phyloP scores from a whole-genome alignment of 495 filamentous ascomycete species.

The Penicillium crystallinum region DNA sequence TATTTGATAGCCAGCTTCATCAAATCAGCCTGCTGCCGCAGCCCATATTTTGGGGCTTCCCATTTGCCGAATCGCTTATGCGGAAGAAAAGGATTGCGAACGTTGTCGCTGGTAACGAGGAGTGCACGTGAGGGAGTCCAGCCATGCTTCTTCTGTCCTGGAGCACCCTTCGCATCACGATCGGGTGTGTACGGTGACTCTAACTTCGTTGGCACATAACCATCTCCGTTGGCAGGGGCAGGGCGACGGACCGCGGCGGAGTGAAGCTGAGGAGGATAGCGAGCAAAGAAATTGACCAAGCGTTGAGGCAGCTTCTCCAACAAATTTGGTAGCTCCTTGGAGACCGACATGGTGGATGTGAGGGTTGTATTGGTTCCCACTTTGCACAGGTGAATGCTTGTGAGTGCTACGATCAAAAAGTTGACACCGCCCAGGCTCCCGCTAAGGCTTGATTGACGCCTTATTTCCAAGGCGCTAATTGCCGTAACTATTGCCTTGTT shows the following conservation, averaged over 20 bases:
- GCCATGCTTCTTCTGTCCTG: slow-evolving; percentile 29
- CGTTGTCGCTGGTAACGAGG: slow-evolving; percentile 28
- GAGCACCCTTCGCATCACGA: slow-evolving; percentile 39
- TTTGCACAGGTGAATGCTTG: not conserved
- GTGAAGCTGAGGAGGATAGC: slow-evolving; percentile 66
- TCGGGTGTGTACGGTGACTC: slow-evolving; percentile 47
- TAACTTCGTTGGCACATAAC: slow-evolving; percentile 20
- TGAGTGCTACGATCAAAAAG: slow-evolving; percentile 12
- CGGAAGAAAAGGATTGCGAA: slow-evolving; percentile 70
- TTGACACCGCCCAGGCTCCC: slow-evolving; percentile 7
- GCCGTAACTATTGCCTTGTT: not conserved
- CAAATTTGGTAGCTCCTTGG: not conserved
- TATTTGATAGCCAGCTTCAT: slow-evolving; percentile 78
- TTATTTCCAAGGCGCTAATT: not conserved
- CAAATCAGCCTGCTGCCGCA: slow-evolving; percentile 85
- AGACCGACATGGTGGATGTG: slow-evolving; percentile 25
- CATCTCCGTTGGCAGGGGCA: slow-evolving; percentile 26
- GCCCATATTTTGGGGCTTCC: slow-evolving; percentile 73
- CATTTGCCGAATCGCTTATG: slow-evolving; percentile 69
- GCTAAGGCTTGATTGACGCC: not conserved
- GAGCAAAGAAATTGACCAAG: slow-evolving; percentile 81
- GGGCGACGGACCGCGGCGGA: slow-evolving; percentile 38
- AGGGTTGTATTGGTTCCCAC: not conserved
- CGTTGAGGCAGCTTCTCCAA: slow-evolving; percentile 50
- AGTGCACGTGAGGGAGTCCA: slow-evolving; percentile 34